Base-by-base conservation (phyloP, 768 basidiomycete species). In the Suillus plorans region DNA sequence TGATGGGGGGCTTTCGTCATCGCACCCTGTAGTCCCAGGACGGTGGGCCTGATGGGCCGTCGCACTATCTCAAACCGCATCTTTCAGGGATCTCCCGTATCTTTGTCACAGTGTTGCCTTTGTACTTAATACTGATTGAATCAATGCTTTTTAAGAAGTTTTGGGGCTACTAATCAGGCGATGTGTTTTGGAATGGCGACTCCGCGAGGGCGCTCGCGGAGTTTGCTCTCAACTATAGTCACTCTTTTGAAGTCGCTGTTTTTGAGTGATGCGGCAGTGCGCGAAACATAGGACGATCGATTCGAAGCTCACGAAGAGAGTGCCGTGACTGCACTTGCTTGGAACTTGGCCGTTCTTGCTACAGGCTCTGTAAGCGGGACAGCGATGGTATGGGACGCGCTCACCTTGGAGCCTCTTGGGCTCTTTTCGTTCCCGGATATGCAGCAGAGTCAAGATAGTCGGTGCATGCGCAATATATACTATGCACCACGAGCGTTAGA, bases 1-100 rank as follows among this genome's bases (percentile, higher is more conserved):
- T 37, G 95, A 97, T 69, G 96, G 95, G 8, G 95, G 94, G 1
- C 76, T 97, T 64, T 89, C 91, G 13, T 80, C 89, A 31, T 93
- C 92, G 0, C 85, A 87, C 70, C 94, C 94, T 6, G 88, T 94
- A 9, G 78, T 90, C 8, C 90, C 92, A 5, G 93, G 93, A 1
- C 84, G 87, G 72, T 85, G 85, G 84, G 82, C 80, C n/a, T 92
- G 69, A 79, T 60, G n/a, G 14, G 50, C 69, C 18, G 41, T 39
- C 28, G 22, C 60, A 44, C 60, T 10, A 42, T 50, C 57, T 58
- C 36, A 49, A n/a, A 8, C 22, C 52, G 28, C 49, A 34, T 25
- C 25, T 34, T 7, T 16, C 47, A 56, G 5, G 41, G 60, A 39
- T 28, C 25, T 47, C 37, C 22, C 34, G 6, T 34, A n/a, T 31